Base-by-base conservation (phyloP, 2,329 filamentous ascomycete genomes). In the Alternaria panax region DNA sequence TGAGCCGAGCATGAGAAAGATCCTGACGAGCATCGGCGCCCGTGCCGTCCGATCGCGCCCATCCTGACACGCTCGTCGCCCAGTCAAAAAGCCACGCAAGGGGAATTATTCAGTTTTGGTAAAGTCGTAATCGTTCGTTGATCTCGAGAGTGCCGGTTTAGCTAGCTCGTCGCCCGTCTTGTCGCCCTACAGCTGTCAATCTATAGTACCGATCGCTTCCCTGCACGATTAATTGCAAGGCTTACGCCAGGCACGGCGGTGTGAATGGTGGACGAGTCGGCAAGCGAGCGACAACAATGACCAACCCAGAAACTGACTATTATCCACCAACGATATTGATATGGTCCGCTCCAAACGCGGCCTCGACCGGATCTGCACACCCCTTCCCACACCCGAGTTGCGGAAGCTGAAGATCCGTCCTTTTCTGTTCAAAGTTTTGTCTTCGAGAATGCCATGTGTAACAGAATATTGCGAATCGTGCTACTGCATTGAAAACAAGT, bases 111-210 rank as follows among this genome's bases (percentile, higher is more conserved):
- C 51, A 57, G 40, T 47, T 38, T 40, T 62, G 54, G 42, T 59
- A 62, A 59, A 60, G 47, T 57, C 59, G 52, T 58, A 62, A 62
- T 41, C 32, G 65, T 56, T 60, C 59, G 48, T 59, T 60, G 53
- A 36, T 47, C 40, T 60, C 41, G 51, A 65, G 34, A 40, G n/a
- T 59, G 54, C 59, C 53, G 55, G 36, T 32, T 34, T 38, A 55
- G 54, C 50, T 62, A 67, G 66, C 62, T 58, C 54, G 57, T 47
- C 57, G 43, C 47, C 24, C 59, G 46, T 71, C 72, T 72, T 66
- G 58, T 74, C 71, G 72, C 70, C 73, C 67, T 73, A 69, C 68
- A 64, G 63, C 65, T 74, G 68, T 71, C 70, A 71, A 65, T 61
- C 59, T 63, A 63, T 62, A 57, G 55, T 62, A 64, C 67, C 59